Base-by-base conservation (phyloP, 2,329 filamentous ascomycete genomes). In the Aspergillus sp. region DNA sequence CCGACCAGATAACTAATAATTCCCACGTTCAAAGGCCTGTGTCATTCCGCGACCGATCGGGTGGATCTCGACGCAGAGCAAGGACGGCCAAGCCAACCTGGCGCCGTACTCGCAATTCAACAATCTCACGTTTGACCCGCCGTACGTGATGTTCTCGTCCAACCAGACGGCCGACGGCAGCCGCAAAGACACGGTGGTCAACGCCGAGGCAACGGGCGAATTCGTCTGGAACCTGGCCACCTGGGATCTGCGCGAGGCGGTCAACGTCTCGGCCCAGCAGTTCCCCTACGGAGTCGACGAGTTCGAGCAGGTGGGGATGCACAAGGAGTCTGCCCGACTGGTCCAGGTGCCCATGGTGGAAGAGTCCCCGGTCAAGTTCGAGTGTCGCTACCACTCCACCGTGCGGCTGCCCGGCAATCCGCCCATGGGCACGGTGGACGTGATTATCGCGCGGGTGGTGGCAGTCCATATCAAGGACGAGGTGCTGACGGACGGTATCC, bases 41-140 rank as follows among this genome's bases (percentile, higher is more conserved):
- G 84, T 87, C 2, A 75, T 86, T 47, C 85, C 85, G 16, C 80
- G 85, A 16, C 84, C 85, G 22, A 87, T 87, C 54, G 85, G 85
- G 63, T 87, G 85, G 84, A 87, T 87, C 66, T 84, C 81, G 22
- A 86, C 85, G 0, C 76, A 80, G 59, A 81, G 80, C n/a, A 67
- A 71, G 16, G 63, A 70, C 6, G 80, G 81, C 59, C 67, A 73
- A 52, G 76, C 82, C 68, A 87, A 87, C 64, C 79, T 87, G 2
- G 85, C 85, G 0, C 85, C 85, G 0, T 87, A 84, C 73, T 81
- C 76, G 0, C 85, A 87, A 71, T 87, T 87, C 78, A 86, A 83
- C 71, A 87, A 87, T 63, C 78, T 87, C 0, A 86, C 83, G 32
- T 87, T 86, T 72, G 84, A 86, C 67, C 85, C 85, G 0, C 85